These are phyloP conservation scores for Clathrus columnatus DNA, from an alignment of 768 basidiomycete genomes.

Conservation along the genomic window DNA sequence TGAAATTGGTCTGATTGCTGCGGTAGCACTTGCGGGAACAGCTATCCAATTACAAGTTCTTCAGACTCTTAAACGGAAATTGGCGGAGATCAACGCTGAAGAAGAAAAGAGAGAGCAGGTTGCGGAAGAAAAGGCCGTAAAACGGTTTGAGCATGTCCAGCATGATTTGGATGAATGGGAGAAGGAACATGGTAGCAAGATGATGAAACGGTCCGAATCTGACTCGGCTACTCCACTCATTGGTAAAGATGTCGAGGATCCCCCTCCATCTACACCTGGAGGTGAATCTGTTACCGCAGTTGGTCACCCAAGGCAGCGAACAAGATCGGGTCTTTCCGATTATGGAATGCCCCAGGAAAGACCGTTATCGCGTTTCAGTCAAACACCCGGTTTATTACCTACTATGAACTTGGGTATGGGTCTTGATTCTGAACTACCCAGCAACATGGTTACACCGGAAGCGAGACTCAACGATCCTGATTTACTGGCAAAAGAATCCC, in stretches of 20 bases:
- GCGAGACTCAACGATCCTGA: constrained; percentile 31
- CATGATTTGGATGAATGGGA: constrained; percentile 83
- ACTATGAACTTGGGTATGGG: constrained; percentile 66
- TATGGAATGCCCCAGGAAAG: constrained; percentile 24
- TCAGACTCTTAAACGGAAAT: constrained; percentile 66
- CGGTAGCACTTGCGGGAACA: constrained; percentile 75
- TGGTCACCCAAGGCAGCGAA: constrained; percentile 44
- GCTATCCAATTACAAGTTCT: constrained; percentile 88
- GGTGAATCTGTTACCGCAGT: constrained; percentile 36
- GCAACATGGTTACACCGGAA: constrained; percentile 52
- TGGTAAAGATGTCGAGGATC: constrained; percentile 52
- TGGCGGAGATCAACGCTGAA: constrained; percentile 72
- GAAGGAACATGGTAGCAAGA: constrained; percentile 56
- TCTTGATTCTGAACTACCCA: constrained; percentile 68
- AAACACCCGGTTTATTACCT: constrained; percentile 53
- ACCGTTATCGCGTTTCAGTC: constrained; percentile 19
- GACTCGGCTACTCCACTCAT: constrained; percentile 58
- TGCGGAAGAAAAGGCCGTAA: constrained; percentile 66
- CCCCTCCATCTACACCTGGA: constrained; percentile 18
- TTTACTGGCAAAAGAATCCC: constrained; percentile 57
- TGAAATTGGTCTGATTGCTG: constrained; percentile 81
- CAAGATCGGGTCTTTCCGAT: constrained; percentile 63
- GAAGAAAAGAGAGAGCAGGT: constrained; percentile 63
- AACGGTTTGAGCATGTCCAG: constrained; percentile 52
- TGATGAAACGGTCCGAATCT: constrained; percentile 32